These are phyloP conservation scores for Fusarium incarnatum DNA, from an alignment of 2,329 filamentous ascomycete genomes.

Conservation along the genomic window DNA sequence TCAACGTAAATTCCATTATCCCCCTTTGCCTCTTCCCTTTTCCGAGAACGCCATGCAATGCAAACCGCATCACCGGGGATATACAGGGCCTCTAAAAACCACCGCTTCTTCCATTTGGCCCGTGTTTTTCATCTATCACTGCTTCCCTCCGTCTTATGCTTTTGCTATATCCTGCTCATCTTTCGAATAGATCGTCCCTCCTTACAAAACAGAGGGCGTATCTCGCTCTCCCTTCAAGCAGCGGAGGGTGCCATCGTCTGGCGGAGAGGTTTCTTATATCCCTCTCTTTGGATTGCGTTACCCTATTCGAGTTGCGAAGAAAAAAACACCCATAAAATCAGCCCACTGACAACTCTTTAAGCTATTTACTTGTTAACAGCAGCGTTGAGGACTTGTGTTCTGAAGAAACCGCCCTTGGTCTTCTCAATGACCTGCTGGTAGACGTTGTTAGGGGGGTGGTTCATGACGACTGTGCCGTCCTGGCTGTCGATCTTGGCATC, in stretches of 20 bases:
- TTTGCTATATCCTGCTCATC: slow-evolving; percentile 30
- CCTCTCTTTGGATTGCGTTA: slow-evolving; percentile 35
- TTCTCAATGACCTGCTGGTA: slow-evolving; percentile 99
- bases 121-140: slow-evolving; percentile 29
- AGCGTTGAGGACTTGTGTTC: slow-evolving; percentile 91
- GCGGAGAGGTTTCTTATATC: slow-evolving; percentile 21
- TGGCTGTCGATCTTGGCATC: slow-evolving; percentile 99
- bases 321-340: slow-evolving; percentile 41
- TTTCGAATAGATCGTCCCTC: slow-evolving; percentile 10
- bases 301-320: slow-evolving; percentile 41
- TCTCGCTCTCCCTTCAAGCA: slow-evolving; percentile 27
- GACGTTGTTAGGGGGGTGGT: slow-evolving; percentile 97
- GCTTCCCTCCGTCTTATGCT: slow-evolving; percentile 18
- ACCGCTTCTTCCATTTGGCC: slow-evolving; percentile 31
- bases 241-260: slow-evolving; percentile 37
- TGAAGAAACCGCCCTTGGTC: slow-evolving; percentile 98
- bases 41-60: slow-evolving; percentile 55
- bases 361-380: slow-evolving; percentile 65
- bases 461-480: slow-evolving; percentile 98
- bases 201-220: slow-evolving; percentile 12
- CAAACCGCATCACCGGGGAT: slow-evolving; percentile 54
- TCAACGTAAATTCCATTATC: slow-evolving; percentile 50
- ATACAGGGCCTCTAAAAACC: slow-evolving; percentile 44
- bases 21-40: slow-evolving; percentile 48
- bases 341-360: slow-evolving; percentile 10